Percentiles rank a stretch among this genome's conserved stretches.
Conservation (phyloP, 345 rosid genomes). For the Salix suchowensis region DNA sequence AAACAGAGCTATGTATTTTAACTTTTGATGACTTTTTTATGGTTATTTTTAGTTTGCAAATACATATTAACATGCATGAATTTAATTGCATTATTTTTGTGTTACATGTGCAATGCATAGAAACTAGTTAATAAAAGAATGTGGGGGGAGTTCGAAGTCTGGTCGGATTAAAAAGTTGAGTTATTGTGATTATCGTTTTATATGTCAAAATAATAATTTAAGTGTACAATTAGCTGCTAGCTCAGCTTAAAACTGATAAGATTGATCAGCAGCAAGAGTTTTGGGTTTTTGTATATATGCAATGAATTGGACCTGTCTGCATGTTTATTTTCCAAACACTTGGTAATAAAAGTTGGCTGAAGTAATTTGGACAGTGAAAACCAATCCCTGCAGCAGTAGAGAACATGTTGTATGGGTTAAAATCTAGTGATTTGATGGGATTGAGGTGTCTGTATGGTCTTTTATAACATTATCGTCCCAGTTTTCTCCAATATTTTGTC, state of each 20-base stretch:
- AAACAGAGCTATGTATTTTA: neutral
- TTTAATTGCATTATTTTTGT: neutral
- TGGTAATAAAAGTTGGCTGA: neutral
- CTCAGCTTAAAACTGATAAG: neutral
- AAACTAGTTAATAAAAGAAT: neutral
- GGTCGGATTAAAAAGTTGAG: neutral
- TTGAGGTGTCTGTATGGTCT: neutral
- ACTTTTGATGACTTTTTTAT: neutral
- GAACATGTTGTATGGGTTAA: neutral
- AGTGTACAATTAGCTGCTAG: neutral
- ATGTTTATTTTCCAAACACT: neutral
- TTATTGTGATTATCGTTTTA: neutral
- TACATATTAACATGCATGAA: neutral
- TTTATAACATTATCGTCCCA: neutral
- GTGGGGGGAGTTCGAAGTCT: neutral
- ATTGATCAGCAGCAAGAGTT: neutral
- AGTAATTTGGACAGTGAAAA: neutral
- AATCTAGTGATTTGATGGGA: conserved; percentile 7
- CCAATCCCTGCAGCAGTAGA: neutral
- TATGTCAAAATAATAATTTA: neutral
- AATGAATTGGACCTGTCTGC: neutral
- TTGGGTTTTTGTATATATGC: neutral
- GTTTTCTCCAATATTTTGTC: neutral
- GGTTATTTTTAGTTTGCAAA: neutral
- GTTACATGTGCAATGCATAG: neutral